phyloP scores from a whole-genome alignment of 1,284 basidiomycete genomes.

The Microbotryomycetes sp. region DNA sequence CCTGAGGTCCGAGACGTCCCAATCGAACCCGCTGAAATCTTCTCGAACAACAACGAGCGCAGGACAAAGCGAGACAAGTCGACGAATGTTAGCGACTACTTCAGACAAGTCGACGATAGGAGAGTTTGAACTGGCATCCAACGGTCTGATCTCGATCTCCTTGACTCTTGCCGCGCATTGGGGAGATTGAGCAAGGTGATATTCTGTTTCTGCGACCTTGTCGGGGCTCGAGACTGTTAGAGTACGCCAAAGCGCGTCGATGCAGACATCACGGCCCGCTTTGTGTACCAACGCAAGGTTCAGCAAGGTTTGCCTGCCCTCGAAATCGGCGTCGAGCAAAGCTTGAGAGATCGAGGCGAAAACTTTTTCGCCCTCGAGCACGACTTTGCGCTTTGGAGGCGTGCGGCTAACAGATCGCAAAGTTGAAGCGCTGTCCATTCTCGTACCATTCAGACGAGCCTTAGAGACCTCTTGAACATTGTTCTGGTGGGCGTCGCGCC shows the following conservation, averaged over 20 bases:
- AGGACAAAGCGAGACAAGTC: background rate
- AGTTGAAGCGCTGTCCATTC: too few relatives aligned
- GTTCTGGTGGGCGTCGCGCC: too few relatives aligned
- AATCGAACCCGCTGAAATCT: constrained; percentile 10
- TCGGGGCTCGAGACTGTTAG: background rate
- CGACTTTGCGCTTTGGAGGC: background rate
- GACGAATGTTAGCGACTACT: background rate
- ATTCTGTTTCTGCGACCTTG: background rate
- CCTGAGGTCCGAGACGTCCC: constrained; percentile 3
- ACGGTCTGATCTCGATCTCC: background rate
- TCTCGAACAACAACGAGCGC: constrained; percentile 2
- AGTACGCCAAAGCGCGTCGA: background rate
- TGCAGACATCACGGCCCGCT: background rate
- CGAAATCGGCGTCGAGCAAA: background rate
- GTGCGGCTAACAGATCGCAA: too few relatives aligned
- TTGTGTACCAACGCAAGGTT: constrained; percentile 1
- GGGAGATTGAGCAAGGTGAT: background rate
- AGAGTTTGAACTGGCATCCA: background rate
- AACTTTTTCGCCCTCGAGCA: background rate
- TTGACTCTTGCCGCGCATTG: background rate
- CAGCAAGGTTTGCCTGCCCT: background rate
- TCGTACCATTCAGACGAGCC: too few relatives aligned
- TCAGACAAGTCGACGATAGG: background rate
- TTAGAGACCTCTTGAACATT: too few relatives aligned
- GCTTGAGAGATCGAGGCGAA: background rate